Conservation (phyloP, 2,329 filamentous ascomycete genomes). For the Annulohypoxylon truncatum region DNA sequence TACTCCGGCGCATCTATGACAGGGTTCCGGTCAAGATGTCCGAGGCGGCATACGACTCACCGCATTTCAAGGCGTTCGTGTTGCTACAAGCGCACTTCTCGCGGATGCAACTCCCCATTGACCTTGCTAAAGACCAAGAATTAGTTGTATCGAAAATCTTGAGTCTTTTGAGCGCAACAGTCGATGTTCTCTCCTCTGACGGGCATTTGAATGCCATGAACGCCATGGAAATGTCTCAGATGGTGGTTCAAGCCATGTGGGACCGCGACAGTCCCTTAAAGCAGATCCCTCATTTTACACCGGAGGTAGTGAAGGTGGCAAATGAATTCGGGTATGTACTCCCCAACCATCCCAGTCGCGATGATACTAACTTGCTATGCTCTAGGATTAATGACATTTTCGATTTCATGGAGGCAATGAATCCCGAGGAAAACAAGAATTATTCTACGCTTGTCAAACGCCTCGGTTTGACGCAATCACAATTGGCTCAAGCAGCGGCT, state of each 20-base stretch:
- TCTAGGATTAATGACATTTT: conserved; percentile 89
- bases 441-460: conserved; percentile 81
- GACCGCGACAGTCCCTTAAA: conserved; percentile 96
- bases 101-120: conserved; percentile 94
- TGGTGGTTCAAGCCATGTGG: conserved; percentile 99
- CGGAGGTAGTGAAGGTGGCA: conserved; percentile 83
- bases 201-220: conserved; percentile 97
- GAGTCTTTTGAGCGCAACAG: conserved; percentile 88
- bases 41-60: conserved; percentile 86
- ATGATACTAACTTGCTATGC: conserved; percentile 39
- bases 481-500: conserved; percentile 87
- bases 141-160: conserved; percentile 85
- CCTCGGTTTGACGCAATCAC: conserved; percentile 81
- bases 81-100: conserved; percentile 97
- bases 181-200: conserved; percentile 95
- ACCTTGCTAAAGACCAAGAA: conserved; percentile 96
- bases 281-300: conserved; percentile 94
- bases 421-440: conserved; percentile 88
- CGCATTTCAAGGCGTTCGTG: conserved; percentile 98
- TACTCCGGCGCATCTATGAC: conserved; percentile 93
- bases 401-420: conserved; percentile 99
- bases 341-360: not conserved
- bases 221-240: conserved; percentile 99
- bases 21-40: conserved; percentile 95
- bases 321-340: conserved; percentile 77